Evolutionary conservation across 1,284 basidiomycete genomes (phyloP), one percentile per base, ranked within the genome.

Genomic region (Chalciporus sp.): DNA sequence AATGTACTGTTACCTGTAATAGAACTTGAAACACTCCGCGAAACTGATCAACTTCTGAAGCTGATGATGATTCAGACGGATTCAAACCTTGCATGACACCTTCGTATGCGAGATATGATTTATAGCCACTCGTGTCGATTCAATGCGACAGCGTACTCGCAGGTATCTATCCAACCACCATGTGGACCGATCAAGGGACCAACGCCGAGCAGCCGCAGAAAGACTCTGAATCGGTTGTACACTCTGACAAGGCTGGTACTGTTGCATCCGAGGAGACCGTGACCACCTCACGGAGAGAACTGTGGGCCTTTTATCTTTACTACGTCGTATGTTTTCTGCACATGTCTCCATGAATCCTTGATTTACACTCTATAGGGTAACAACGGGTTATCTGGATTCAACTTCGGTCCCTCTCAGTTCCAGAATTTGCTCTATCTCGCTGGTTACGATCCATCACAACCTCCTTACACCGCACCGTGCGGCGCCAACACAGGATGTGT

Each of bases 371-470:
- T 9, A 6, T 29, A 80, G 73, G 88, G 88, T 37, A 90, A 90
- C 61, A 87, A 82, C 45, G 88, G 88, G 1, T 72, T 88, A 20
- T 80, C 84, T 2, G 85, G 84, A 6, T 90, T 90, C 76, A 89
- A 89, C 62, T 88, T 85, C 70, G 87, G 86, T 7, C 87, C 86
- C 2, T 86, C 84, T 10, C 86, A 89, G 62, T 88, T 88, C 66
- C 88, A 90, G 68, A 90, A 90, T 66, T 69, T 90, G 46, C 76
- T 90, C 37, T 89, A 80, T 64, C 74, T 87, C 7, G 85, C 86
- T 11, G 87, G 86, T 2, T 88, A 86, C 57, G 85, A 89, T 61
- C 84, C 85, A 2, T 76, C 75, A 28, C 69, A 80, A 37, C 76
- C 81, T 7, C 78, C 82, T 1, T 88, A 83, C 57, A 69, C 77